Evolutionary conservation across 169 alveolate genomes (phyloP), one percentile per base, ranked within the genome.

Genomic region (Plasmodium knowlesi): DNA sequence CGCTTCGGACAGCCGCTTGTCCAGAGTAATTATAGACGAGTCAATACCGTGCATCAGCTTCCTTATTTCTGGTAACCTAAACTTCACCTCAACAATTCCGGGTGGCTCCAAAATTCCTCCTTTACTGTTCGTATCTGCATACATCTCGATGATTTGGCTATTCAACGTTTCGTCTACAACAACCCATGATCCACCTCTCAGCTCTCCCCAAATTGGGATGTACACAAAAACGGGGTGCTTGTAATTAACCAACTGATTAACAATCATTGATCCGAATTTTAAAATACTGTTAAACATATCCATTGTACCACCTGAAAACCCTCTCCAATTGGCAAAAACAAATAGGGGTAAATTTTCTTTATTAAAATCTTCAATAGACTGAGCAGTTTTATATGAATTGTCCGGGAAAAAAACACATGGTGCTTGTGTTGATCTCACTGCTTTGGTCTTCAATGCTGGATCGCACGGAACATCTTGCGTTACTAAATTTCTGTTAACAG

Each of bases 351-450:
- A 83, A 50, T 96, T 96, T 93, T 97, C 98, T 79, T 95, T 94
- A 90, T 96, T 96, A 95, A 97, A 97, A 82, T 97, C 98, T 34
- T 93, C 90, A 43, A 97, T 95, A 19, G 98, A 97, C 84, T 97
- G 98, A 0, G 98, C 98, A 12, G 98, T 97, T 95, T 97, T 97
- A 93, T 92, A 97, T 12, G 98, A 98, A 74, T 97, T 95, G 92
- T 97, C 97, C 0, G 98, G 98, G 54, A 97, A 96, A 97, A 97
- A 95, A 50, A 97, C 98, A 92, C 96, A 96, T 8, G 94, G 95
- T 25, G 92, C 95, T 8, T 82, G 86, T 79, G 83, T 54, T 22
- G 90, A 54, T 70, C 82, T 89, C 32, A 79, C 54, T 34, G 94
- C 70, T 61, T 89, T 89, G 9, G 90, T 89, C 67, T 89, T 89